phyloP scores from a whole-genome alignment of 495 filamentous ascomycete species.

The Chaetomium tenue region DNA sequence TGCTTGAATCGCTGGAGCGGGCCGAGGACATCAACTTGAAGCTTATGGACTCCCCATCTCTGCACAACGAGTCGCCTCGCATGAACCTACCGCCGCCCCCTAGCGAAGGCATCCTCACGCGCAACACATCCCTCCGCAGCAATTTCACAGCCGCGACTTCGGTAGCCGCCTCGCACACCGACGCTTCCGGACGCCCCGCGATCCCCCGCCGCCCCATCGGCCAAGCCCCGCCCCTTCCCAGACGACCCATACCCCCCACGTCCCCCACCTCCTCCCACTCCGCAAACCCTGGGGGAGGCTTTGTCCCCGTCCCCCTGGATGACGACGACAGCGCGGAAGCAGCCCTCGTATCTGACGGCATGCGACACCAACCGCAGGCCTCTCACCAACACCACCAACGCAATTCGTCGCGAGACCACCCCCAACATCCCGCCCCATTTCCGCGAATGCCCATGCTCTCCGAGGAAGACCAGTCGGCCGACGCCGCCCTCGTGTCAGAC shows the following conservation, averaged over 20 bases:
- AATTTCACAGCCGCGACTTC: constrained; percentile 26
- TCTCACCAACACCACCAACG: neutral
- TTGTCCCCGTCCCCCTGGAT: constrained; percentile 25
- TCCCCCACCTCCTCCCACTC: neutral
- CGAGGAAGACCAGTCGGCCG: constrained; percentile 29
- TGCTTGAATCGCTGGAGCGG: constrained; percentile 30
- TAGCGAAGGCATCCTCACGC: constrained; percentile 39
- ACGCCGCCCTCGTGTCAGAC: constrained; percentile 39
- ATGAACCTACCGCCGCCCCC: constrained; percentile 17
- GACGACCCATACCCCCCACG: constrained; percentile 17
- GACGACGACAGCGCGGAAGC: constrained; percentile 30
- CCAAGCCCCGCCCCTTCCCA: constrained; percentile 1
- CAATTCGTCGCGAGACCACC: constrained; percentile 6
- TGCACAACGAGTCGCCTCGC: constrained; percentile 3
- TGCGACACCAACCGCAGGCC: constrained; percentile 19
- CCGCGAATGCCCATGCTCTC: constrained; percentile 30
- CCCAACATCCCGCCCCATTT: neutral
- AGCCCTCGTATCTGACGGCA: constrained; percentile 32
- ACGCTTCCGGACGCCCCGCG: neutral
- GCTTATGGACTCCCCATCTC: constrained; percentile 20
- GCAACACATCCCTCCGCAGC: constrained; percentile 37
- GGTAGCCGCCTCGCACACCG: constrained; percentile 13
- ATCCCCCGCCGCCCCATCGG: constrained; percentile 21
- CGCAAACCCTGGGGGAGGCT: neutral
- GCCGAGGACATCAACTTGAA: constrained; percentile 32